Evolutionary conservation across 805 yeast species (phyloP).

Genomic region (Barnettozyma wickerhamii): DNA sequence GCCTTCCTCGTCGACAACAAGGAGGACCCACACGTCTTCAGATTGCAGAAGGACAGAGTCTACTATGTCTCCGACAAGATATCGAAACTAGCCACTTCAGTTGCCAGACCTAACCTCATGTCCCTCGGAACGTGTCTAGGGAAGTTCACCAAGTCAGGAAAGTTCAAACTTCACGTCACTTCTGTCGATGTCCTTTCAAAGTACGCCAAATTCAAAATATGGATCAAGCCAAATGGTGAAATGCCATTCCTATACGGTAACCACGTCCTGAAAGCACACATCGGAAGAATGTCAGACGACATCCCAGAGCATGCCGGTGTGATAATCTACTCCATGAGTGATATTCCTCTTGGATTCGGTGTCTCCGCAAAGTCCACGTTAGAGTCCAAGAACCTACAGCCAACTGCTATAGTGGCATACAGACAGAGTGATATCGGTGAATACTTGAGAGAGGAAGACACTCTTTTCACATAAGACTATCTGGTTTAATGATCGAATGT

Average conservation of each 20-base stretch:
- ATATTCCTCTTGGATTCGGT: slow-evolving; percentile 92
- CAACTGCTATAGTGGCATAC: slow-evolving; percentile 91
- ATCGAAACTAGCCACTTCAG: slow-evolving; percentile 85
- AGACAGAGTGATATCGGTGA: slow-evolving; percentile 98
- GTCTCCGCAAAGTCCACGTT: slow-evolving; percentile 88
- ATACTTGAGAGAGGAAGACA: slow-evolving; percentile 96
- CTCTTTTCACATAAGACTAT: slow-evolving; percentile 66
- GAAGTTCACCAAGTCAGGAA: slow-evolving; percentile 95
- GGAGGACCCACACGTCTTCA: slow-evolving; percentile 87
- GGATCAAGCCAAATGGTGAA: slow-evolving; percentile 97
- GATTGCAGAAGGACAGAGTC: slow-evolving; percentile 94
- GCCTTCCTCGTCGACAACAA: slow-evolving; percentile 72
- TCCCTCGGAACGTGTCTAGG: slow-evolving; percentile 93
- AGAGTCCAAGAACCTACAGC: slow-evolving; percentile 84
- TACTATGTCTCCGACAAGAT: slow-evolving; percentile 83
- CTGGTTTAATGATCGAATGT: background rate
- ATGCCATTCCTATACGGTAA: slow-evolving; percentile 98
- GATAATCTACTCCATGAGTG: slow-evolving; percentile 85
- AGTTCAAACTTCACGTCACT: slow-evolving; percentile 93
- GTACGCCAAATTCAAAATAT: slow-evolving; percentile 86
- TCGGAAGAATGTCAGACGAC: slow-evolving; percentile 95
- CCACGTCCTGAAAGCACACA: slow-evolving; percentile 92
- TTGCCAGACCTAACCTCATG: slow-evolving; percentile 86
- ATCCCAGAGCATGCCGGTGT: slow-evolving; percentile 98
- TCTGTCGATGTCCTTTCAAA: slow-evolving; percentile 77